Evolutionary conservation across 2,329 filamentous ascomycete species (phyloP), one percentile per base, ranked within the genome.

Genomic region (Pyrenochaeta sp.): DNA sequence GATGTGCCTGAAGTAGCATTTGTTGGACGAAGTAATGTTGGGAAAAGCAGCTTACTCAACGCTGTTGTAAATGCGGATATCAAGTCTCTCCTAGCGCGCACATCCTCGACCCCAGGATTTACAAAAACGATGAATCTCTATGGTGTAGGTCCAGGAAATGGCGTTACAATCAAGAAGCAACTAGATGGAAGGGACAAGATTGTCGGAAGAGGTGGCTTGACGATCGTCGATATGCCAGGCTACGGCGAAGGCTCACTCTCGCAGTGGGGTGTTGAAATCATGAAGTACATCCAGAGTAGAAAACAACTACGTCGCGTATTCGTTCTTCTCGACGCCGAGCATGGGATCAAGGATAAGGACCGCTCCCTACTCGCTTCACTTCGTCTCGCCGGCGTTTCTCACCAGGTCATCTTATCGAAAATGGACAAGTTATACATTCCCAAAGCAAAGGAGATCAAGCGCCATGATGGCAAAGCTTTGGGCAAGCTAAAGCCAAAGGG

Each of bases 171-270:
- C 13, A 64, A 61, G 46, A 68, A 65, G 66, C 71, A 56, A 0
- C 47, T 50, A 0, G 43, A 39, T 2, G 65, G 62, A 2, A 53
- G 58, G 10, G 74, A 72, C 54, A 72, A 72, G 28, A 77, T 77
- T 37, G 59, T 79, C 8, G 77, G 78, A 0, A 54, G 61, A 0
- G 77, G 78, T 0, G 80, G 79, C 0, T 69, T 90, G 28, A 83
- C 88, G 0, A 81, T 92, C 34, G 80, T 91, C 22, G 89, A 92
- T 73, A 90, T 90, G 84, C 90, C 89, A 1, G 89, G 89, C 0
- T 91, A 91, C 69, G 89, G 89, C 3, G 83, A 85, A 55, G 88
- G 84, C 1, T 87, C 85, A 68, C 77, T 83, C 34, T 74, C 80
- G 8, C 84, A 86, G 66, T 91, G 89, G 88, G 89, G 89, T 0